A percentile compares a stretch with the other conserved stretches of the same genome.
Conservation (phyloP, 305 asterid species). For the Ilex paraguariensis region DNA sequence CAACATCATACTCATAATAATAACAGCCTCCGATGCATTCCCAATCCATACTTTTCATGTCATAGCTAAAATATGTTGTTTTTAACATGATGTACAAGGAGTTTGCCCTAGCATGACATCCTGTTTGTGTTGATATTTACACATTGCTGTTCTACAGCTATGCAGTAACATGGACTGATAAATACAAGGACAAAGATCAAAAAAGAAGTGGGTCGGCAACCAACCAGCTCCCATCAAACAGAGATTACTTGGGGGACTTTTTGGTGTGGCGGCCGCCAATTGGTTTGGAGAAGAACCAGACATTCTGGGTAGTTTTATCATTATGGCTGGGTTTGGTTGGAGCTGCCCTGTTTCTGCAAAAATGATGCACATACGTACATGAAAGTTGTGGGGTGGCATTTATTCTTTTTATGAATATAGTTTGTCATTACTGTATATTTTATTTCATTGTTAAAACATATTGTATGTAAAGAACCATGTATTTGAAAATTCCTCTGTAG, state of each 20-base stretch:
- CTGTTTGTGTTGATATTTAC: slow-evolving; percentile 3
- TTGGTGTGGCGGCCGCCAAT: slow-evolving; percentile 78
- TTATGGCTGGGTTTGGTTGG: slow-evolving; percentile 87
- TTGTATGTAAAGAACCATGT: too few species aligned
- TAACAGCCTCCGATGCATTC: too few species aligned
- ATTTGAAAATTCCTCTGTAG: too few species aligned
- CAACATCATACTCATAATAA: too few species aligned
- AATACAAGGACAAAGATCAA: slow-evolving; percentile 68
- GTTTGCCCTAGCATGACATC: background rate
- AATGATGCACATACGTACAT: slow-evolving; percentile 17
- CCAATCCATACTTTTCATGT: too few species aligned
- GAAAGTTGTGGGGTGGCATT: too few species aligned
- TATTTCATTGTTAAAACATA: too few species aligned
- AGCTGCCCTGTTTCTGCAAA: slow-evolving; percentile 65
- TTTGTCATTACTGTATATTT: too few species aligned
- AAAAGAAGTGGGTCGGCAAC: slow-evolving; percentile 54
- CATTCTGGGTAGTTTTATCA: slow-evolving; percentile 73
- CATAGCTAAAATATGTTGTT: too few species aligned
- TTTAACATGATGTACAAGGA: too few species aligned
- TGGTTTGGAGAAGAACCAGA: slow-evolving; percentile 61
- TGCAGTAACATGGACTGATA: slow-evolving; percentile 85
- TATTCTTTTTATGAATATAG: too few species aligned
- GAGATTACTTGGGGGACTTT: slow-evolving; percentile 71
- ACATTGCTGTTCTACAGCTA: slow-evolving; percentile 36
- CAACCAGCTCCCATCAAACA: slow-evolving; percentile 61